Conservation (phyloP, 371 early-diverging fungal species). For the Circinella minor region DNA sequence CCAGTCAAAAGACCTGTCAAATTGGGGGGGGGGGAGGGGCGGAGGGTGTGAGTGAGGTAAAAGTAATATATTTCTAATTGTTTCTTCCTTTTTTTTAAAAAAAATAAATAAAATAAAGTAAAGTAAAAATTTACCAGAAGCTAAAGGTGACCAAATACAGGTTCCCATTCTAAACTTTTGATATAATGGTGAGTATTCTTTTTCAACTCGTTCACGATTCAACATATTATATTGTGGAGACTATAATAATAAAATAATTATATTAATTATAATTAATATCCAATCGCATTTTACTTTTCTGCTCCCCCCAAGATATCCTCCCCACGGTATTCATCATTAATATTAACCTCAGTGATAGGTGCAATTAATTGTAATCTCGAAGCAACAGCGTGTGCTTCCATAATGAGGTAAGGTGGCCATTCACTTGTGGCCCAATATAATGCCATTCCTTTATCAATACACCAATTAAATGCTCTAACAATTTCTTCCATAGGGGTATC, state of each 20-base stretch:
- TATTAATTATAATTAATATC: too few relatives aligned
- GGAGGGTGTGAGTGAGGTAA: too few relatives aligned
- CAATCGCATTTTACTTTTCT: too few relatives aligned
- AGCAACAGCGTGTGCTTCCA: slow-evolving; percentile 79
- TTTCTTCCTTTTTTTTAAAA: background rate
- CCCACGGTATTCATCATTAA: background rate
- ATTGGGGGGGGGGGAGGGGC: too few relatives aligned
- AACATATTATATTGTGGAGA: slow-evolving; percentile 91
- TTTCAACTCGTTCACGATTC: slow-evolving; percentile 80
- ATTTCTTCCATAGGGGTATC: slow-evolving; percentile 83
- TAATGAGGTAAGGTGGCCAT: slow-evolving; percentile 83
- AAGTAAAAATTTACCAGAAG: slow-evolving; percentile 51
- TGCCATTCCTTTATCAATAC: slow-evolving; percentile 83
- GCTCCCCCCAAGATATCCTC: too few relatives aligned
- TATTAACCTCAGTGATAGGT: slow-evolving; percentile 64
- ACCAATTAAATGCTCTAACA: slow-evolving; percentile 86
- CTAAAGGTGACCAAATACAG: slow-evolving; percentile 85
- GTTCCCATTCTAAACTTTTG: slow-evolving; percentile 73
- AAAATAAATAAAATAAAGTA: background rate
- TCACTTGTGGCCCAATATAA: slow-evolving; percentile 90
- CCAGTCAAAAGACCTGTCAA: slow-evolving; percentile 64
- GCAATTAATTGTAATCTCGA: slow-evolving; percentile 68
- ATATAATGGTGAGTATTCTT: slow-evolving; percentile 78
- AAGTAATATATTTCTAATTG: background rate
- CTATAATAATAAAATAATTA: too few relatives aligned